Conservation (phyloP, 2,329 filamentous ascomycete genomes). For the Macrophomina pseudophaseolina region DNA sequence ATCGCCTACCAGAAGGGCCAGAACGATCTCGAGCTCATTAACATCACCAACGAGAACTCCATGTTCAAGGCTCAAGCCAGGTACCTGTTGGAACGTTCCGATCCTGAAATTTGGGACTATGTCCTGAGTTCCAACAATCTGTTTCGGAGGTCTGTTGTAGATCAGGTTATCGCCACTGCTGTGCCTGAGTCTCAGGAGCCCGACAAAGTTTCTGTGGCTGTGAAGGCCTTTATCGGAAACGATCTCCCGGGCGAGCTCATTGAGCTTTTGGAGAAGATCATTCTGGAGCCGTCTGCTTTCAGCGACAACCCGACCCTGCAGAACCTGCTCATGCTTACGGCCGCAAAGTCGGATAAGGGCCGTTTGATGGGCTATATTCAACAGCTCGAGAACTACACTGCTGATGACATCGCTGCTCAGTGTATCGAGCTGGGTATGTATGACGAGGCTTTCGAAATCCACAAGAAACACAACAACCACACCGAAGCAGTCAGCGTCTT, state of each 20-base stretch:
- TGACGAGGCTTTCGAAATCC: conserved; percentile 97
- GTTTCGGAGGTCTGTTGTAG: conserved; percentile 88
- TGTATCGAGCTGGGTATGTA: conserved; percentile 94
- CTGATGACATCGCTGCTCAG: conserved; percentile 89
- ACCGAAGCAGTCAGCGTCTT: conserved; percentile 86
- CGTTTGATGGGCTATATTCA: conserved; percentile 97
- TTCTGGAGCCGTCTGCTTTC: conserved; percentile 98
- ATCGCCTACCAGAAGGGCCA: conserved; percentile 96
- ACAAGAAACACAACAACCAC: conserved; percentile 96
- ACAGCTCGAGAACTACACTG: conserved; percentile 83
- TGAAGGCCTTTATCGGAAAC: conserved; percentile 87
- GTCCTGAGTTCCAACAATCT: conserved; percentile 96
- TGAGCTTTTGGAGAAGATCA: conserved; percentile 97
- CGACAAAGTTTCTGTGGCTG: conserved; percentile 91
- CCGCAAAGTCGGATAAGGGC: conserved; percentile 93
- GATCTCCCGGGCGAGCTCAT: conserved; percentile 94
- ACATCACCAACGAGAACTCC: conserved; percentile 98
- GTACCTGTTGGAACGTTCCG: conserved; percentile 89
- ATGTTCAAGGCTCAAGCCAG: conserved; percentile 99
- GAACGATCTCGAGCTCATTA: conserved; percentile 95
- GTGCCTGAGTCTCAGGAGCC: conserved; percentile 93
- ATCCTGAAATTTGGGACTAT: conserved; percentile 90
- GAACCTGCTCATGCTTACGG: conserved; percentile 94
- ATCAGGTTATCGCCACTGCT: conserved; percentile 94
- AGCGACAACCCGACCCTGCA: conserved; percentile 97